These are phyloP conservation scores for Thielaviopsis populi DNA, from an alignment of 2,329 filamentous ascomycete species.

Conservation along the genomic window DNA sequence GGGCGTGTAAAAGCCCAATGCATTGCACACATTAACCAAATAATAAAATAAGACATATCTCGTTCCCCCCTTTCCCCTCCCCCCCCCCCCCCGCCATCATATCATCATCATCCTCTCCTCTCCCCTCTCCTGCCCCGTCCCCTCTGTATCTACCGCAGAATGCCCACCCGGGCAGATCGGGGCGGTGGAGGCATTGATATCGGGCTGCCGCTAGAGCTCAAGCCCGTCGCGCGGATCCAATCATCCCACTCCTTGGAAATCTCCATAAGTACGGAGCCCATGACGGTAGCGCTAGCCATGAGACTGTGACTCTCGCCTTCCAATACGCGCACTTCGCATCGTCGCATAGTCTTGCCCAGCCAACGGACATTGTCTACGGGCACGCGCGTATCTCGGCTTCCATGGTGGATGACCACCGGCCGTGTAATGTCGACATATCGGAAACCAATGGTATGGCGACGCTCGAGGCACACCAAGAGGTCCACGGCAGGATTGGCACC, in stretches of 20 bases:
- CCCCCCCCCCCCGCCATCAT: too few relatives aligned
- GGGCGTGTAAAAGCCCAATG: neutral
- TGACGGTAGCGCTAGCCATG: slow-evolving; percentile 87
- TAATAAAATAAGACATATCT: neutral
- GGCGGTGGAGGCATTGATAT: neutral
- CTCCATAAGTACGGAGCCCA: slow-evolving; percentile 88
- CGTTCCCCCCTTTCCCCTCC: too few relatives aligned
- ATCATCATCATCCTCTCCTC: too few relatives aligned
- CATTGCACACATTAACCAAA: neutral
- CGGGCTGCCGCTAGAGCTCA: neutral
- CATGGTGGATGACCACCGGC: slow-evolving; percentile 86
- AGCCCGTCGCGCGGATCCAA: slow-evolving; percentile 50
- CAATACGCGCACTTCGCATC: slow-evolving; percentile 80
- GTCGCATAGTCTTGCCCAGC: slow-evolving; percentile 85
- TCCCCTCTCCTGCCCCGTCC: too few relatives aligned
- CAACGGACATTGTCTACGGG: slow-evolving; percentile 91
- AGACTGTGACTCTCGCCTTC: slow-evolving; percentile 87
- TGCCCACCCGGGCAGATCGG: neutral
- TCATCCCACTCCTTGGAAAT: slow-evolving; percentile 90
- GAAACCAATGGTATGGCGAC: slow-evolving; percentile 83
- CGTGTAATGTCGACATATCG: slow-evolving; percentile 91
- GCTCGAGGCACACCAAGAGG: slow-evolving; percentile 79
- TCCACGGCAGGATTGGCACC: slow-evolving; percentile 91
- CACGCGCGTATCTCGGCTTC: slow-evolving; percentile 75
- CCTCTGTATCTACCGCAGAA: neutral